These are phyloP conservation scores for Elongisporangium prolatum DNA, from an alignment of 352 stramenopile species.

Conservation along the genomic window DNA sequence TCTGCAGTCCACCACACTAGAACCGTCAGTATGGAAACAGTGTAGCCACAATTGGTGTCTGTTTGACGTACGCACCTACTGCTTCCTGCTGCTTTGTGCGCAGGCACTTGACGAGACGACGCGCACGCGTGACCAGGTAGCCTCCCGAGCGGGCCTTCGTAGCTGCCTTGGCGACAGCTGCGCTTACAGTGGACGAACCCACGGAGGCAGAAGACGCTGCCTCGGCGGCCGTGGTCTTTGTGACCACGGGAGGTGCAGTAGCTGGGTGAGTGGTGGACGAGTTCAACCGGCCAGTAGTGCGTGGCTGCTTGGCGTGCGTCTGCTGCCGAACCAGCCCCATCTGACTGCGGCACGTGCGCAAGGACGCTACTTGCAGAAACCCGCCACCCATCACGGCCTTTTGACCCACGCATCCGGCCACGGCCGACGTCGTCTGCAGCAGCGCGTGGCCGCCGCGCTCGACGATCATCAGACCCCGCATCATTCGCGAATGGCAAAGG, in stretches of 20 bases:
- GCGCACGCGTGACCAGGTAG: conserved; percentile 18
- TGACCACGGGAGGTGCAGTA: conserved; percentile 3
- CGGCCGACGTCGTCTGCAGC: background rate
- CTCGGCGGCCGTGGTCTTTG: conserved; percentile 5
- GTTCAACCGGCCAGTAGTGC: background rate
- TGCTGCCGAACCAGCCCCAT: background rate
- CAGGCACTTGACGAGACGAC: conserved; percentile 22
- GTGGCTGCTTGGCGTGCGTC: background rate
- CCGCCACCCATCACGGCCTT: background rate
- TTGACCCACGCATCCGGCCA: background rate
- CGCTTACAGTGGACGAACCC: background rate
- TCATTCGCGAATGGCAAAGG: conserved; percentile 1
- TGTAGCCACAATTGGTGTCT: background rate
- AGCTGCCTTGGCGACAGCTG: conserved; percentile 7
- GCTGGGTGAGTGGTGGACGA: background rate
- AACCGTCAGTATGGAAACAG: background rate
- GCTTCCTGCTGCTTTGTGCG: conserved; percentile 23
- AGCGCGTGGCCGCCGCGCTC: background rate
- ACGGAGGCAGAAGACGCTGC: background rate
- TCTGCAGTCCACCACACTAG: conserved; percentile 5
- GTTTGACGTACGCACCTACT: background rate
- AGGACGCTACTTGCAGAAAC: background rate
- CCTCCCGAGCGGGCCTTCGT: conserved; percentile 15
- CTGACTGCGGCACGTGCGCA: background rate
- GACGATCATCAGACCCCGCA: background rate